A percentile compares a stretch with the other conserved stretches of the same genome.
phyloP scores from a whole-genome alignment of 2,329 filamentous ascomycete species.

The Sporothrix brasiliensis region DNA sequence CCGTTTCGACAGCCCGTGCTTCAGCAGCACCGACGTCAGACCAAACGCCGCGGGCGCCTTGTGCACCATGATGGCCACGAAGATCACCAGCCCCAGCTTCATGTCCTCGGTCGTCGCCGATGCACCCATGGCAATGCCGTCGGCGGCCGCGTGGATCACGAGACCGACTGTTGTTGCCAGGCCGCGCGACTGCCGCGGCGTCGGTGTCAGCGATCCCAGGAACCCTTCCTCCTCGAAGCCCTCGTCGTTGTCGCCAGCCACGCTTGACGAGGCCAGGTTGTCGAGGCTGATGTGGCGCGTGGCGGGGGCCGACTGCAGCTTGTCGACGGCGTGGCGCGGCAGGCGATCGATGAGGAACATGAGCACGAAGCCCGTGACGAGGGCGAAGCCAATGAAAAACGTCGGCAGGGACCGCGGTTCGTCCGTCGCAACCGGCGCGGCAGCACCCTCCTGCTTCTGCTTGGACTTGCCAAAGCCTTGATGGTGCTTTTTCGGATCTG shows the following conservation, averaged over 20 bases:
- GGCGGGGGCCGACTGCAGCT: constrained; percentile 64
- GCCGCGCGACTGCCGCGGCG: constrained; percentile 61
- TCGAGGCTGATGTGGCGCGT: constrained; percentile 88
- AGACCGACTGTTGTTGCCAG: constrained; percentile 88
- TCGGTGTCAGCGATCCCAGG: constrained; percentile 60
- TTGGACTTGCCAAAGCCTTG: constrained; percentile 15
- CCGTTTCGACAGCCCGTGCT: constrained; percentile 87
- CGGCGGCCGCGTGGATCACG: constrained; percentile 93
- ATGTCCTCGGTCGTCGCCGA: constrained; percentile 75
- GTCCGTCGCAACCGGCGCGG: constrained; percentile 34
- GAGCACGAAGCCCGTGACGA: constrained; percentile 86
- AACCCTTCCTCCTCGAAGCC: constrained; percentile 57
- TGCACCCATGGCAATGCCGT: constrained; percentile 93
- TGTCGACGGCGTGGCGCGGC: constrained; percentile 70
- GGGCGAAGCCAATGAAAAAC: constrained; percentile 81
- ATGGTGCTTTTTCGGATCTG: constrained; percentile 2
- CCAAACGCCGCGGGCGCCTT: constrained; percentile 97
- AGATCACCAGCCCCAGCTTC: constrained; percentile 85
- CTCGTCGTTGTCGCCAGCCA: constrained; percentile 26
- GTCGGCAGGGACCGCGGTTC: constrained; percentile 54
- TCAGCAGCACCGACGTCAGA: constrained; percentile 83
- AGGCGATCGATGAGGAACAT: constrained; percentile 96
- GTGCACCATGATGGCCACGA: constrained; percentile 95
- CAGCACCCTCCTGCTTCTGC: constrained; percentile 42
- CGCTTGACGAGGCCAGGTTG: constrained; percentile 61